phyloP scores from a whole-genome alignment of 805 yeast genomes.

The Ogataea methylovora region DNA sequence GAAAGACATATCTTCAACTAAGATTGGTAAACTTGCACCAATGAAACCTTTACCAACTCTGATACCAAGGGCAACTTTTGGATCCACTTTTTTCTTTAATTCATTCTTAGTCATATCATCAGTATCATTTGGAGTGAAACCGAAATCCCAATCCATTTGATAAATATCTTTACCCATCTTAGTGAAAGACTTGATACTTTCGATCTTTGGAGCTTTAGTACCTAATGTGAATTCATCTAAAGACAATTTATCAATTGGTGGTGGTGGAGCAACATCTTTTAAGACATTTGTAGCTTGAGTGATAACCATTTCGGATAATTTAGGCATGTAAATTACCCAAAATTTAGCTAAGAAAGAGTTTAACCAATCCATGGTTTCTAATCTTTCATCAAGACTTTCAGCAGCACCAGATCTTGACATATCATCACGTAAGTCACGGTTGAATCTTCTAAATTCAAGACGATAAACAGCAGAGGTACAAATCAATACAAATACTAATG shows the following conservation, averaged over 20 bases:
- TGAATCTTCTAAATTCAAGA: slow-evolving; percentile 68
- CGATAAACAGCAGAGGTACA: slow-evolving; percentile 62
- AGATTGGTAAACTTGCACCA: slow-evolving; percentile 66
- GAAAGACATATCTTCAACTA: slow-evolving; percentile 75
- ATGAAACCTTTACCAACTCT: slow-evolving; percentile 76
- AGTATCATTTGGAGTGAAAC: slow-evolving; percentile 75
- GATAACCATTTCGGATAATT: slow-evolving; percentile 66
- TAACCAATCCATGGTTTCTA: slow-evolving; percentile 78
- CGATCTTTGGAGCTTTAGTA: slow-evolving; percentile 70
- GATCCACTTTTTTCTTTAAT: slow-evolving; percentile 62
- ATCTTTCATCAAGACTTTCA: slow-evolving; percentile 52
- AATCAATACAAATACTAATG: slow-evolving; percentile 51
- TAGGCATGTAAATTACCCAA: slow-evolving; percentile 89
- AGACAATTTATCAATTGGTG: slow-evolving; percentile 68
- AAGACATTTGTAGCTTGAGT: slow-evolving; percentile 60
- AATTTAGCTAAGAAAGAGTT: slow-evolving; percentile 71
- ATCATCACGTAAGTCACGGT: slow-evolving; percentile 69
- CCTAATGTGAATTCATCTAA: slow-evolving; percentile 77
- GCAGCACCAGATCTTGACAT: slow-evolving; percentile 57
- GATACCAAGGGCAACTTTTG: slow-evolving; percentile 75
- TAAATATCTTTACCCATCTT: slow-evolving; percentile 57
- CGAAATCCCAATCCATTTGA: slow-evolving; percentile 81
- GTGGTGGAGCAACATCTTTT: slow-evolving; percentile 72
- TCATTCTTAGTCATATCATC: slow-evolving; percentile 79
- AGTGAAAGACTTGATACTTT: slow-evolving; percentile 66